Evolutionary conservation across 306 rosid genomes (phyloP).

Genomic region (Dryas alaskensis): DNA sequence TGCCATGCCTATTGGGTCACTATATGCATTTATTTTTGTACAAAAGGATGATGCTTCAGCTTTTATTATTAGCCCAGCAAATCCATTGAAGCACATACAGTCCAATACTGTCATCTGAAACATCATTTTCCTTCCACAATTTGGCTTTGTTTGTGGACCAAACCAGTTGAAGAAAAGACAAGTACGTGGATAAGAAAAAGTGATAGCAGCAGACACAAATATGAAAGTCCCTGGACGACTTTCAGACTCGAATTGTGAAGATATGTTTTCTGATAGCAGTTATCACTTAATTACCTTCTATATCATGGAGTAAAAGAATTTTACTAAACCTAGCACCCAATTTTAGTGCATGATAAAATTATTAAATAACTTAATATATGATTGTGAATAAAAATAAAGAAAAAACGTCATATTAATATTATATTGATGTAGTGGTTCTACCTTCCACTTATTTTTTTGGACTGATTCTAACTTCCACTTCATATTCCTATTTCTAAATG

Average conservation of each 20-base stretch:
- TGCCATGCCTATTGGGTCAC: background rate
- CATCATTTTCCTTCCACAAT: conserved; percentile 8
- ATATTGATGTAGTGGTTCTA: too few relatives aligned
- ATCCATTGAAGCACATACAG: background rate
- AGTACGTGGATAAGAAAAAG: background rate
- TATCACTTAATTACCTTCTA: background rate
- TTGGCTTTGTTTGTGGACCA: conserved; percentile 2
- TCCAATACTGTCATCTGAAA: background rate
- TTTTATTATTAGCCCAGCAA: background rate
- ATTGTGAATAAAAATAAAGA: too few relatives aligned
- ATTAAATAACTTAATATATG: too few relatives aligned
- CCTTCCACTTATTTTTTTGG: too few relatives aligned
- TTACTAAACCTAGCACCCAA: too few relatives aligned
- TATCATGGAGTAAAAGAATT: too few relatives aligned
- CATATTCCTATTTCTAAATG: too few relatives aligned
- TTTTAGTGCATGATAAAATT: too few relatives aligned
- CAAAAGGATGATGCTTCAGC: background rate
- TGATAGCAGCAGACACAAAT: background rate
- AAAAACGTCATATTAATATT: too few relatives aligned
- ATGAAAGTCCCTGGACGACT: background rate
- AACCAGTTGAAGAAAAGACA: background rate
- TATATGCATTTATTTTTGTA: background rate
- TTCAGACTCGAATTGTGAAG: background rate
- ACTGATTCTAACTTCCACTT: too few relatives aligned
- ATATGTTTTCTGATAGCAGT: background rate